Evolutionary conservation across 371 early-diverging fungal species (phyloP).

Genomic region (Apophysomyces variabilis): DNA sequence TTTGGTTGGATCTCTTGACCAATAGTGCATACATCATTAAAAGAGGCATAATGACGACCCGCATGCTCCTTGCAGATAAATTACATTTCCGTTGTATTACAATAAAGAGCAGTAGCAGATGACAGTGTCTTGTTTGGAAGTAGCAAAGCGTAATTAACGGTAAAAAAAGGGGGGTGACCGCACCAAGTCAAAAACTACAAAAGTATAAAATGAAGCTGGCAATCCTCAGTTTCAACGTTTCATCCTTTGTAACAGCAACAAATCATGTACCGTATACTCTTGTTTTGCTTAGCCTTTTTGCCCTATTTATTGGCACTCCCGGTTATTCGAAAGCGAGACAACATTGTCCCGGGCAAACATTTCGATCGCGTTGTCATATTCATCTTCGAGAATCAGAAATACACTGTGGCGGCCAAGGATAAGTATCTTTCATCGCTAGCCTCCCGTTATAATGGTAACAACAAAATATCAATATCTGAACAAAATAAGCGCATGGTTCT

Average conservation of each 20-base stretch:
- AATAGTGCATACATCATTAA: neutral
- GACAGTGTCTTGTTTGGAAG: no score
- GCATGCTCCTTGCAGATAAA: neutral
- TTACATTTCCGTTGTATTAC: no score
- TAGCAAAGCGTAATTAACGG: no score
- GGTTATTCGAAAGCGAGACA: neutral
- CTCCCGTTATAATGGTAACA: constrained; percentile 26
- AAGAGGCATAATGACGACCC: neutral
- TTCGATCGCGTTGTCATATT: constrained; percentile 56
- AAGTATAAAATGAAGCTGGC: neutral
- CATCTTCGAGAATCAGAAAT: constrained; percentile 57
- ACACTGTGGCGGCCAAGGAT: constrained; percentile 37
- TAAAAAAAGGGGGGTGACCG: no score
- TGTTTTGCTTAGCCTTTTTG: neutral
- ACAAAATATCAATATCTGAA: neutral
- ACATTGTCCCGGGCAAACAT: constrained; percentile 28
- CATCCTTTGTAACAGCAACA: neutral
- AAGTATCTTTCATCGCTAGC: constrained; percentile 38
- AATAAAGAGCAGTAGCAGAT: no score
- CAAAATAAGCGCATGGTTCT: neutral
- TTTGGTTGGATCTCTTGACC: neutral
- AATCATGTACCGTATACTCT: neutral
- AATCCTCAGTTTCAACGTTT: neutral
- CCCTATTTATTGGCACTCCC: neutral
- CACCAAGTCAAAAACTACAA: neutral